Conservation (phyloP, 1,284 basidiomycete species). For the Fomitiporia mediterranea region DNA sequence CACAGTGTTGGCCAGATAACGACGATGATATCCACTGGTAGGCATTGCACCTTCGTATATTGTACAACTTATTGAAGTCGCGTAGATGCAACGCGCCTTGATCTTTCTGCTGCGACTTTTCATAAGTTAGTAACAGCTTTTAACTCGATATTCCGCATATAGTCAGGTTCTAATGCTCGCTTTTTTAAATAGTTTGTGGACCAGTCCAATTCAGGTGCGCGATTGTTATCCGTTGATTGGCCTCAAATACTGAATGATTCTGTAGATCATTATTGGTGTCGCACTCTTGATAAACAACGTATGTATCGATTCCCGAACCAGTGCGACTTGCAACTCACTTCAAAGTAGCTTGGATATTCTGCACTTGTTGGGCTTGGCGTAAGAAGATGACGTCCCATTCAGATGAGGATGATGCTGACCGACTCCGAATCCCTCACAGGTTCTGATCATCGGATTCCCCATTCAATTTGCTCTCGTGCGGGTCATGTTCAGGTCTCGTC, state of each 20-base stretch:
- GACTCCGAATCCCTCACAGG: slow-evolving; percentile 26
- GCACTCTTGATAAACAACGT: slow-evolving; percentile 62
- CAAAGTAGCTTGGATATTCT: slow-evolving; percentile 56
- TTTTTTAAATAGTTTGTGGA: slow-evolving; percentile 43
- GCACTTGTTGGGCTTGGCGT: slow-evolving; percentile 69
- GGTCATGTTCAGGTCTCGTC: slow-evolving; percentile 59
- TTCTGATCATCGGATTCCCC: slow-evolving; percentile 57
- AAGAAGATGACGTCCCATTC: slow-evolving; percentile 26
- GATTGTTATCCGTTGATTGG: not conserved
- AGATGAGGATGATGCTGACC: not conserved
- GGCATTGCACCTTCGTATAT: not conserved
- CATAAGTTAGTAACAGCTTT: slow-evolving; percentile 54
- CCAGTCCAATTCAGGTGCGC: slow-evolving; percentile 48
- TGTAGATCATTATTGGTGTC: slow-evolving; percentile 56
- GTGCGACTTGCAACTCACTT: not conserved
- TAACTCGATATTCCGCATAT: no score
- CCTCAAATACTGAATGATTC: slow-evolving; percentile 10
- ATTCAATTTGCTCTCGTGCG: slow-evolving; percentile 59
- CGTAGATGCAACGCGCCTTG: slow-evolving; percentile 47
- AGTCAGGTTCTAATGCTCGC: slow-evolving; percentile 7
- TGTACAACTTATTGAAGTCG: not conserved
- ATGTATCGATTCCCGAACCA: slow-evolving; percentile 20
- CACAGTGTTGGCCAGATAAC: slow-evolving; percentile 65
- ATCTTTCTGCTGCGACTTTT: slow-evolving; percentile 41
- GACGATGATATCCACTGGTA: slow-evolving; percentile 57